A percentile compares a stretch with the other conserved stretches of the same genome.
Conservation (phyloP, 2,329 filamentous ascomycete genomes). For the Fusarium sp. region DNA sequence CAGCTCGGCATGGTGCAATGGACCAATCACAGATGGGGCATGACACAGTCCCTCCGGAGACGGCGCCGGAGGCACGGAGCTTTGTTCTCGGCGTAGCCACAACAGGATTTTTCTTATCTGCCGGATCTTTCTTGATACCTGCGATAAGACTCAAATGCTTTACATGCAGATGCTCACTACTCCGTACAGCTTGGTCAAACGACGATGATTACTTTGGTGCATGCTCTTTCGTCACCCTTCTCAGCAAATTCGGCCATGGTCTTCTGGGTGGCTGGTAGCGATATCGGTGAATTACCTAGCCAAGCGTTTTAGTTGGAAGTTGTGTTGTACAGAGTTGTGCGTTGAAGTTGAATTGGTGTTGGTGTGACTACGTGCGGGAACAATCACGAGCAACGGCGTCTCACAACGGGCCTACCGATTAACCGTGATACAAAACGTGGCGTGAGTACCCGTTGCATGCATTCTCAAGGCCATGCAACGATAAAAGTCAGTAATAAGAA, state of each 20-base stretch:
- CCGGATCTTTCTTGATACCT: not conserved
- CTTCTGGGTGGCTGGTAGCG: not conserved
- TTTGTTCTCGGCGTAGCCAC: not conserved
- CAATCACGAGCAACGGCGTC: not conserved
- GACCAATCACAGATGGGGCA: constrained; percentile 35
- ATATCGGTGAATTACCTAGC: not conserved
- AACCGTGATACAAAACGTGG: not conserved
- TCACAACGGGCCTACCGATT: not conserved
- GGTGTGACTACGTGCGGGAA: not conserved
- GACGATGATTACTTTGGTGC: not conserved
- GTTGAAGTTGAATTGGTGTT: not conserved
- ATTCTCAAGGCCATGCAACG: not conserved
- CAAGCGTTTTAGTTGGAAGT: not conserved
- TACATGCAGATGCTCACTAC: not conserved
- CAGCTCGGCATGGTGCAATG: not conserved
- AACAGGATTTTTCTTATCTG: not conserved
- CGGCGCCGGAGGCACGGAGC: not conserved
- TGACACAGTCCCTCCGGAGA: constrained; percentile 33
- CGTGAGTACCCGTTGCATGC: not conserved
- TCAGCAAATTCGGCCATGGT: no score
- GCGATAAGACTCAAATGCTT: not conserved
- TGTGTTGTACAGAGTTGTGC: not conserved
- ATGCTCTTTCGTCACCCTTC: not conserved
- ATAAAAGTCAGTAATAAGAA: not conserved
- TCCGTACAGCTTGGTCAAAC: no score